These are phyloP conservation scores for Solanum pimpinellifolium DNA, from an alignment of 257 asterid species.

Conservation along the genomic window DNA sequence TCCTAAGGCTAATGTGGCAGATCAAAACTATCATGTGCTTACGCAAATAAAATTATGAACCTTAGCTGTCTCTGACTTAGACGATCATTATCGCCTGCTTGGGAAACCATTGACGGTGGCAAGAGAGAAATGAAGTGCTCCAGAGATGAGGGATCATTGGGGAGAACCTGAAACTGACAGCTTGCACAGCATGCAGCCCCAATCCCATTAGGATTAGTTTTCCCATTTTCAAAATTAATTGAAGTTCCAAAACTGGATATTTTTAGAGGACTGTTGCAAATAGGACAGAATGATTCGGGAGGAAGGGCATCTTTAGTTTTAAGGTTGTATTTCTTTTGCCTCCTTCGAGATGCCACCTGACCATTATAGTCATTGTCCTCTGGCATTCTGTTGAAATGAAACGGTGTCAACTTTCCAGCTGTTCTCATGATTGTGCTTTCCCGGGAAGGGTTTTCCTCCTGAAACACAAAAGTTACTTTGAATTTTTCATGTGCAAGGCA, in stretches of 20 bases:
- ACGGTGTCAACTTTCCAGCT: slow-evolving; percentile 90
- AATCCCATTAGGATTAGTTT: slow-evolving; percentile 10
- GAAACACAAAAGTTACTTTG: slow-evolving; percentile 2
- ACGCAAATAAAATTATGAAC: slow-evolving; percentile 15
- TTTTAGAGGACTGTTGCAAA: slow-evolving; percentile 79
- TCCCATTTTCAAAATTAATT: slow-evolving; percentile 13
- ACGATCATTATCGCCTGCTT: slow-evolving; percentile 7
- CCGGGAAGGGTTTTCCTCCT: slow-evolving; percentile 92
- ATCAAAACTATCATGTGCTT: not conserved
- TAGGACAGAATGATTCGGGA: slow-evolving; percentile 56
- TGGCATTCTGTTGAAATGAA: slow-evolving; percentile 62
- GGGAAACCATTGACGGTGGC: slow-evolving; percentile 39
- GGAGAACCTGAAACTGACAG: slow-evolving; percentile 89
- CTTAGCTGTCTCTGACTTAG: slow-evolving; percentile 27
- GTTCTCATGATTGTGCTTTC: slow-evolving; percentile 91
- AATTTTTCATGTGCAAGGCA: not conserved
- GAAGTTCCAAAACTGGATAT: slow-evolving; percentile 13
- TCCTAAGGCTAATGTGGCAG: not conserved
- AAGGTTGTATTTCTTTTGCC: slow-evolving; percentile 80
- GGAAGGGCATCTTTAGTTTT: slow-evolving; percentile 50
- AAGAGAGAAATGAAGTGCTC: slow-evolving; percentile 47
- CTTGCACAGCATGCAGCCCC: slow-evolving; percentile 45
- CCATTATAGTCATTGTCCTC: slow-evolving; percentile 35
- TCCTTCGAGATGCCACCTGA: slow-evolving; percentile 53
- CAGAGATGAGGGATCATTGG: slow-evolving; percentile 43